Base-by-base conservation (phyloP, 2,329 filamentous ascomycete genomes). In the Xylariaceae sp. region DNA sequence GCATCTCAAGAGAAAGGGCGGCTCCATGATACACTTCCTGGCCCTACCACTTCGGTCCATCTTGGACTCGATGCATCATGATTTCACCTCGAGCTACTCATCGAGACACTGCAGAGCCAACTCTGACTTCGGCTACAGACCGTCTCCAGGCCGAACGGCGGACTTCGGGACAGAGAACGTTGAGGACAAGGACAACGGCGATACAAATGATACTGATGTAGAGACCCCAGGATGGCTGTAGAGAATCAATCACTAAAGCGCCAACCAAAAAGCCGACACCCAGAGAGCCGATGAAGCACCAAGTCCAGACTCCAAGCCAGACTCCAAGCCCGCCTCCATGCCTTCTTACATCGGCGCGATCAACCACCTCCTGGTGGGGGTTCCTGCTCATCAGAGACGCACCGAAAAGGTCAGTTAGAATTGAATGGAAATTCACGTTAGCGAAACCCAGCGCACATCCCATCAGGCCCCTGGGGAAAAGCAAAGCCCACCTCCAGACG, bases 251-350 rank as follows among this genome's bases (percentile, higher is more conserved):
- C 63, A 92, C 83, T 40, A 80, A 75, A 10, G 89, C 88, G 2
- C 90, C 90, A 40, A 90, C 77, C 54, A 89, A 74, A 67, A 92
- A 93, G 0, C 90, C 89, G 40, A 91, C 68, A 0, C 85, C 84
- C 20, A 92, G 78, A 20, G 88, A 90, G 5, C 86, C 88, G 64
- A 90, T 85, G 72, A 84, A 89, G 68, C 88, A 90, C 85, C 87
- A 93, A 0, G 87, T 87, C 88, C 89, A 92, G 52, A 89, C 79
- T 1, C 88, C 88, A 9, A 91, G 78, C 90, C 89, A 93, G n/a
- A 89, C 76, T 0, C 90, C 90, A 76, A 92, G 87, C 0, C 90
- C 89, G 12, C 89, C 89, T 7, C 90, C 90, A 66, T 91, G 88
- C 41, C 89, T 80, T 52, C 89, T 83, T 18, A 89, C 82, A 70